phyloP scores from a whole-genome alignment of 257 asterid genomes.

The Capsicum baccatum region DNA sequence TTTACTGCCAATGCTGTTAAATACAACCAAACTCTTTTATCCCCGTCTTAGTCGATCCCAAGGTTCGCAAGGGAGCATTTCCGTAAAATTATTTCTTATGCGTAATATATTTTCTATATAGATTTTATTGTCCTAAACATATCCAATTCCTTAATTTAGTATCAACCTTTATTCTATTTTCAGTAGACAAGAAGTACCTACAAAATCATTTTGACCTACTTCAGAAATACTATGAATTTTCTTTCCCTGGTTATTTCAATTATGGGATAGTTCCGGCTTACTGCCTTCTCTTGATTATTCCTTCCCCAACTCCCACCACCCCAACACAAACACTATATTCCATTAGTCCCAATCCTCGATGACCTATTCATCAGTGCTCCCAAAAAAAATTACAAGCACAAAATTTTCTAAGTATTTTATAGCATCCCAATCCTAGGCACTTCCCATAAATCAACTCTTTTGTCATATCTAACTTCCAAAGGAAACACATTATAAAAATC shows the following conservation, averaged over 20 bases:
- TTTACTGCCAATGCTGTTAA: background rate
- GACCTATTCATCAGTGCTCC: background rate
- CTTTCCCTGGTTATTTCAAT: background rate
- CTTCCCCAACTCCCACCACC: no score
- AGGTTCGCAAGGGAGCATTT: background rate
- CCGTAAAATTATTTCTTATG: background rate
- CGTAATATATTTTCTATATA: background rate
- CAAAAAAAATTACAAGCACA: background rate
- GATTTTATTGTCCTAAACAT: background rate
- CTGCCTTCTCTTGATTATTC: background rate
- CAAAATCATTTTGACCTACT: background rate
- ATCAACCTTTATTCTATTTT: background rate
- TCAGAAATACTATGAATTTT: background rate
- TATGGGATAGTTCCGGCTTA: background rate
- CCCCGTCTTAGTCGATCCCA: background rate
- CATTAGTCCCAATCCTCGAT: background rate
- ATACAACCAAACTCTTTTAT: background rate
- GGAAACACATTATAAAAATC: background rate
- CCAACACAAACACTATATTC: background rate
- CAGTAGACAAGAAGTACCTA: background rate
- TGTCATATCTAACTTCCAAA: background rate
- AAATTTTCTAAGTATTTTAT: background rate
- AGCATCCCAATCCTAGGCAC: background rate
- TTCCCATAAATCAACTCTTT: background rate
- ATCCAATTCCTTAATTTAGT: background rate